phyloP scores from a whole-genome alignment of 2,329 filamentous ascomycete genomes.

The Septoria linicola region DNA sequence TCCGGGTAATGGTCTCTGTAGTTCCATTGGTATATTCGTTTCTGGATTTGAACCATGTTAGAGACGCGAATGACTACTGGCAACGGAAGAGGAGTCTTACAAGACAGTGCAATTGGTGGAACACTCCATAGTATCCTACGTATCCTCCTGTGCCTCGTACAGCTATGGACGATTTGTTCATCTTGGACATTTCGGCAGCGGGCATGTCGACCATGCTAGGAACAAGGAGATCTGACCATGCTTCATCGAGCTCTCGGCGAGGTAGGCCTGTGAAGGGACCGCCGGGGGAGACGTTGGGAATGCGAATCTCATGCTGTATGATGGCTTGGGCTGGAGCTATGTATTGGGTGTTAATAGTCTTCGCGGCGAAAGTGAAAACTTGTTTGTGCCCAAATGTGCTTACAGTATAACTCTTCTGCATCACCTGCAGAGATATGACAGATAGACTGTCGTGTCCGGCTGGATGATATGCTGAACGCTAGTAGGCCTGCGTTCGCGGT shows the following conservation, averaged over 20 bases:
- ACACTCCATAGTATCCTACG: slow-evolving; percentile 19
- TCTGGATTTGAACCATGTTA: too few species aligned
- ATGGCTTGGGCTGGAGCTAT: slow-evolving; percentile 14
- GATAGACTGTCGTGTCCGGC: neutral
- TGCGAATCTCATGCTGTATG: slow-evolving; percentile 14
- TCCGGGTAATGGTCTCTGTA: slow-evolving; percentile 15
- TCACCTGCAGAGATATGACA: neutral
- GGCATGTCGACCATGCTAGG: slow-evolving; percentile 16
- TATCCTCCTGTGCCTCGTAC: slow-evolving; percentile 9
- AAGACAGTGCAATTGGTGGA: slow-evolving; percentile 18
- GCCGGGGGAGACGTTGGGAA: slow-evolving; percentile 8
- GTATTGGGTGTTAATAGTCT: too few species aligned
- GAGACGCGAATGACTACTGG: too few species aligned
- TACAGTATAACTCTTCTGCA: slow-evolving; percentile 13
- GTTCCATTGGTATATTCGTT: slow-evolving; percentile 20
- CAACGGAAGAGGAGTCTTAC: neutral
- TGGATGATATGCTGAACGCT: slow-evolving; percentile 5
- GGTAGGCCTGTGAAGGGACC: slow-evolving; percentile 14
- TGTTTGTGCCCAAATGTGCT: neutral
- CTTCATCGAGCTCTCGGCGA: slow-evolving; percentile 16
- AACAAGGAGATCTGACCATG: slow-evolving; percentile 16
- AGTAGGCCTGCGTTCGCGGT: slow-evolving; percentile 14
- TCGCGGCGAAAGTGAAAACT: too few species aligned
- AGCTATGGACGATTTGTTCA: slow-evolving; percentile 18
- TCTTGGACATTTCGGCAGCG: slow-evolving; percentile 14